Evolutionary conservation across 352 stramenopile species (phyloP), one percentile per base, ranked within the genome.

Genomic region (Globisporangium emineosum): DNA sequence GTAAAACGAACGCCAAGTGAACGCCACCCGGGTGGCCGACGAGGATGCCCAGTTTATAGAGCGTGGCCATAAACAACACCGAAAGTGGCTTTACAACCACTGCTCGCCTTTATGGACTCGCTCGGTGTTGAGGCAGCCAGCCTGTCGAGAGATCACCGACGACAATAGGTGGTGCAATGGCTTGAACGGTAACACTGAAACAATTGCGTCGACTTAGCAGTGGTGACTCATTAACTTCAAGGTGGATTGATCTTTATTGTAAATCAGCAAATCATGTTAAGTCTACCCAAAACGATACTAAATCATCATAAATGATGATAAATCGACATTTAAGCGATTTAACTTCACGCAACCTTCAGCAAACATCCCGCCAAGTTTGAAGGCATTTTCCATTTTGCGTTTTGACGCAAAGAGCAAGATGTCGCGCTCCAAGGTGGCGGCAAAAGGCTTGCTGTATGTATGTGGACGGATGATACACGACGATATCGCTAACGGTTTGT

Each of bases 401-500:
- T 27, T n/a, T 32, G 19, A 32, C 12, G 33, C 15, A 19, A 37
- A 56, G 23, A 40, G 32, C 37, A 57, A 21, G 25, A 60, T 60
- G 54, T 60, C 54, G 12, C 54, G 33, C 33, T 50, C 54, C 12
- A 60, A 60, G 54, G 54, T 60, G 35, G n/a, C n/a, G 23, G 7
- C 15, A 56, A 21, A 30, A 23, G 4, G 2, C 0, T 5, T 30
- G 2, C 12, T 17, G 25, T 17, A 15, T 13, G 5, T 23, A 8
- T 5, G 5, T 32, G 29, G 29, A n/a, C n/a, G n/a, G n/a, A n/a
- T n/a, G n/a, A n/a, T n/a, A 45, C 33, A 13, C n/a, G 5, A 1
- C 15, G 37, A 45, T 17, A 45, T 45, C 32, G 15, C 50, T 33
- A 19, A 37, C 50, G 15, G 5, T 40, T 10, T 40, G 9, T 49